These are phyloP conservation scores for Trapa incisa DNA, from an alignment of 345 rosid genomes.

Conservation along the genomic window DNA sequence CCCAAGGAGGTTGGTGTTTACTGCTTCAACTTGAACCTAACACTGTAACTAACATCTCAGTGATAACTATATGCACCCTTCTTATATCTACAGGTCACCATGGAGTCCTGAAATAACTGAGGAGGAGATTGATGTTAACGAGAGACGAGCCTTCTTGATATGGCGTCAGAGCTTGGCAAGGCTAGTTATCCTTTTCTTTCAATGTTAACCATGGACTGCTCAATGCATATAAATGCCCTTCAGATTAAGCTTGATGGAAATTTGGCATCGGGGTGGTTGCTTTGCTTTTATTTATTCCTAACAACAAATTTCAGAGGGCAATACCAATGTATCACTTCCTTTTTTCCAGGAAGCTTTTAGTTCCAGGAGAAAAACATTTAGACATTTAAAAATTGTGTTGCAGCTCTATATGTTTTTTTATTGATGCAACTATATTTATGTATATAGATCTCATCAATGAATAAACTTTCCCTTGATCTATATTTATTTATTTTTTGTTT, in stretches of 20 bases:
- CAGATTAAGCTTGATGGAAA: not conserved
- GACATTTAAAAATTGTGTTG: not conserved
- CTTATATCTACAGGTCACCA: constrained; percentile 37
- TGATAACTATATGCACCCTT: constrained; percentile 2
- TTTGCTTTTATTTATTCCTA: not conserved
- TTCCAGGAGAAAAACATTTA: not conserved
- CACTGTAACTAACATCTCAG: not conserved
- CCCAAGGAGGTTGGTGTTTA: constrained; percentile 38
- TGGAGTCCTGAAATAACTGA: constrained; percentile 59
- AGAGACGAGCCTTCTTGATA: constrained; percentile 49
- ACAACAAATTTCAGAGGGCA: not conserved
- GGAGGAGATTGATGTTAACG: constrained; percentile 63
- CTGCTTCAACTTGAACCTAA: not conserved
- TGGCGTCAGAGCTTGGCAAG: constrained; percentile 82
- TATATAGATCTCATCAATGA: too few relatives aligned
- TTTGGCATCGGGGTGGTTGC: not conserved
- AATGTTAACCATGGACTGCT: not conserved
- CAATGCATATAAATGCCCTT: not conserved
- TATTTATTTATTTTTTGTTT: too few relatives aligned
- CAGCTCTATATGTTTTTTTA: too few relatives aligned
- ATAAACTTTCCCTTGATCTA: too few relatives aligned
- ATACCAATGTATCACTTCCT: not conserved
- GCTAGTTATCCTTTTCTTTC: constrained; percentile 12
- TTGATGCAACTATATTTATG: not conserved
- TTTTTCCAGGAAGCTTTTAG: not conserved